Evolutionary conservation across 108 stramenopile species (phyloP).

Genomic region (Skeletonema tropicum): DNA sequence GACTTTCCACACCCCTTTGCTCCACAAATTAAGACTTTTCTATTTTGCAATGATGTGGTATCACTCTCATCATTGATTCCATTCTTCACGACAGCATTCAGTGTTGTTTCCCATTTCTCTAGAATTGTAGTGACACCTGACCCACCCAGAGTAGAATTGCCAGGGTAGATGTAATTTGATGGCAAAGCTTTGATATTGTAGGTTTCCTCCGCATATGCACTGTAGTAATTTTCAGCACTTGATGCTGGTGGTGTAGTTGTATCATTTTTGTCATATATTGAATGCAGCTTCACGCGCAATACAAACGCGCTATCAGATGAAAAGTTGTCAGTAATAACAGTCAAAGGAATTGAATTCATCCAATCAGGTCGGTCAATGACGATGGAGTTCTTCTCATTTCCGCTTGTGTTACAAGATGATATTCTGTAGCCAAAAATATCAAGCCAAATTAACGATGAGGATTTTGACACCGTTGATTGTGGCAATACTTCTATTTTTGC

Average conservation of each 20-base stretch:
- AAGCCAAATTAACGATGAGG: neutral
- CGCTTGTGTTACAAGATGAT: neutral
- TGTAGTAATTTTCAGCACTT: conserved; percentile 19
- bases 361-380: conserved; percentile 39
- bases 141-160: conserved; percentile 17
- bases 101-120: conserved; percentile 46
- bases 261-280: conserved; percentile 12
- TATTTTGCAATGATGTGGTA: conserved; percentile 4
- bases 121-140: conserved; percentile 43
- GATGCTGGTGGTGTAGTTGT: neutral
- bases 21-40: conserved; percentile 75
- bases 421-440: conserved; percentile 42
- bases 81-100: conserved; percentile 39
- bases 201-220: conserved; percentile 29
- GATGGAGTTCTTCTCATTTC: neutral
- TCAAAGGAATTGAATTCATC: conserved; percentile 43
- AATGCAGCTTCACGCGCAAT: conserved; percentile 29
- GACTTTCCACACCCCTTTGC: conserved; percentile 94
- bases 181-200: conserved; percentile 28
- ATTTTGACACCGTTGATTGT: neutral
- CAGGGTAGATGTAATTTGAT: conserved; percentile 9
- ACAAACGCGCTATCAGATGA: neutral
- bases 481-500: conserved; percentile 30
- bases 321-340: conserved; percentile 6
- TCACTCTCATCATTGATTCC: conserved; percentile 10